These are phyloP conservation scores for Phoenix dactylifera DNA, from an alignment of 176 grass and related monocot species.

Conservation along the genomic window DNA sequence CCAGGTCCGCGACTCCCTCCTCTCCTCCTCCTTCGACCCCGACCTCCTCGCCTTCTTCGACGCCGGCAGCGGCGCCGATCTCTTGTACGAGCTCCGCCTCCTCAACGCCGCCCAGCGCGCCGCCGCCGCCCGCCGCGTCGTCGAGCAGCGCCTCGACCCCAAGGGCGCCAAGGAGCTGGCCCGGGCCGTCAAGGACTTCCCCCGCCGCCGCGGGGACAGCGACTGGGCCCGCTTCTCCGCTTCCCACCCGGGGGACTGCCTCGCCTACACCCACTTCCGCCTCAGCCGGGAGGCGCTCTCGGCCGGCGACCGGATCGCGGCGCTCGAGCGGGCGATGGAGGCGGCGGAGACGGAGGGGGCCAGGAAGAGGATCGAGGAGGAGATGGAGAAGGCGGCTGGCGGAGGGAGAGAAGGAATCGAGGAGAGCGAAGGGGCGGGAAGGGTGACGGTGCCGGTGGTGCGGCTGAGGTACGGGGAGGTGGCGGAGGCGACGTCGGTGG, in stretches of 20 bases:
- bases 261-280: conserved; percentile 64
- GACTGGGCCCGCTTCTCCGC: conserved; percentile 49
- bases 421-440: not conserved
- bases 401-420: conserved; percentile 9
- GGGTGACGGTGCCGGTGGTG: conserved; percentile 37
- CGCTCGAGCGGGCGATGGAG: conserved; percentile 47
- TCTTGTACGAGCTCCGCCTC: conserved; percentile 69
- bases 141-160: conserved; percentile 37
- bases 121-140: conserved; percentile 28
- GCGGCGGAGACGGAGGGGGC: conserved; percentile 40
- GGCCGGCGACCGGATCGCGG: conserved; percentile 20
- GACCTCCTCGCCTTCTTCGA: conserved; percentile 64
- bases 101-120: conserved; percentile 62
- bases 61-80: conserved; percentile 36
- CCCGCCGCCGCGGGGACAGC: conserved; percentile 38
- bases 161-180: conserved; percentile 48
- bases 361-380: conserved; percentile 28
- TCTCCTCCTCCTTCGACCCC: conserved; percentile 29
- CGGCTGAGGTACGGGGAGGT: conserved; percentile 55
- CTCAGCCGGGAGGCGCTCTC: conserved; percentile 44
- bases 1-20: conserved; percentile 69
- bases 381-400: conserved; percentile 36
- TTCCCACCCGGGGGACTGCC: conserved; percentile 57
- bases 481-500: conserved; percentile 52
- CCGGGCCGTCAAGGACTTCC: conserved; percentile 59